Evolutionary conservation across 495 filamentous ascomycete genomes (phyloP).

Genomic region (Podospora appendiculata): DNA sequence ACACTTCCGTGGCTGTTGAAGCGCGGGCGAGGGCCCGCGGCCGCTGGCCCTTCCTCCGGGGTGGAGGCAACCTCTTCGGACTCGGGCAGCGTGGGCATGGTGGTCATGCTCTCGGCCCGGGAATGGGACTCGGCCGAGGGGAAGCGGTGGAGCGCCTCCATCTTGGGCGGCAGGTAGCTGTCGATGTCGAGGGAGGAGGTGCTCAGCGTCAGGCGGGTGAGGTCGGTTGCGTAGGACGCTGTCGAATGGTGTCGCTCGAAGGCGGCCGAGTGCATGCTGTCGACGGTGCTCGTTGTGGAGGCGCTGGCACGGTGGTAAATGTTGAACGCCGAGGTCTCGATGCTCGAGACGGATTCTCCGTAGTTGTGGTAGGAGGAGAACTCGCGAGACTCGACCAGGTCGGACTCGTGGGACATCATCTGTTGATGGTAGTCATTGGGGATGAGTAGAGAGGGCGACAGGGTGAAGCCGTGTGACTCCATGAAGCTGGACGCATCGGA

Average conservation of each 20-base stretch:
- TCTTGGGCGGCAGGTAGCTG: constrained; percentile 7
- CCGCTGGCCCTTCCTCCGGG: background rate
- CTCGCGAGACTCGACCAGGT: constrained; percentile 24
- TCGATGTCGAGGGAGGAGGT: constrained; percentile 32
- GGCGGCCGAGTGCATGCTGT: constrained; percentile 10
- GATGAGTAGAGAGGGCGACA: constrained; percentile 48
- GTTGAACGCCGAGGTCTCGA: constrained; percentile 18
- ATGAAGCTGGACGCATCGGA: constrained; percentile 45
- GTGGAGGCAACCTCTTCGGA: constrained; percentile 11
- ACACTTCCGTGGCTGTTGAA: constrained; percentile 23
- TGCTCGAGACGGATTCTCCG: constrained; percentile 23
- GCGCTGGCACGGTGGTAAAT: constrained; percentile 30
- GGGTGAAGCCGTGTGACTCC: constrained; percentile 46
- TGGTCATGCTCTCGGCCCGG: constrained; percentile 13
- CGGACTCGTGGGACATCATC: constrained; percentile 33
- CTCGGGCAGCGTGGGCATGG: constrained; percentile 26
- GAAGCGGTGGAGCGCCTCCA: constrained; percentile 18
- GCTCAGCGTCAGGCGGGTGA: constrained; percentile 36
- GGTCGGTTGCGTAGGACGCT: constrained; percentile 32
- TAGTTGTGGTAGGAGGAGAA: constrained; percentile 22
- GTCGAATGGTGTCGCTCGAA: constrained; percentile 39
- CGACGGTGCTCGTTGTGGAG: constrained; percentile 34
- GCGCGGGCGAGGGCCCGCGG: background rate
- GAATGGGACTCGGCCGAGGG: constrained; percentile 16
- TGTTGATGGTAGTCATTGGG: constrained; percentile 42